Percentiles rank a stretch among this genome's conserved stretches.
Evolutionary conservation across 164 flowering plant species (phyloP).

Genomic region (Aristolochia fimbriata): DNA sequence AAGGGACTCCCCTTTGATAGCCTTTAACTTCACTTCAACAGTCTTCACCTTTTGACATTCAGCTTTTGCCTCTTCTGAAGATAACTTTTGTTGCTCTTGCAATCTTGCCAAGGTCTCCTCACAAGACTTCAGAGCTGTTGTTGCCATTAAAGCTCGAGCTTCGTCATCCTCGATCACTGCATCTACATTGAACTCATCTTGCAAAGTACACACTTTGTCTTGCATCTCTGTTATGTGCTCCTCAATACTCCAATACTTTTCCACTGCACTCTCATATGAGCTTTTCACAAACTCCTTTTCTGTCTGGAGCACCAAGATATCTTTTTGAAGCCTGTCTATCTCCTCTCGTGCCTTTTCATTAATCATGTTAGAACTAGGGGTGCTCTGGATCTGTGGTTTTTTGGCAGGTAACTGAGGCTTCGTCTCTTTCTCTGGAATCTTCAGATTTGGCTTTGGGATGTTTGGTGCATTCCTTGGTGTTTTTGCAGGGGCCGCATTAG

Average conservation of each 20-base stretch:
- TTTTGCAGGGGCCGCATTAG: no score
- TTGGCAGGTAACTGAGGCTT: no score
- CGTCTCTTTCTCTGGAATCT: conserved; percentile 4
- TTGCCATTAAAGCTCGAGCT: conserved; percentile 59
- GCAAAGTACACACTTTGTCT: conserved; percentile 34
- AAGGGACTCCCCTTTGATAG: conserved; percentile 20
- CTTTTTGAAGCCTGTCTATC: conserved; percentile 55
- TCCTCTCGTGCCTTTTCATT: conserved; percentile 32
- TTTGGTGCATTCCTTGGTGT: no score
- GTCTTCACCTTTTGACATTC: conserved; percentile 36
- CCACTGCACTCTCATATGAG: conserved; percentile 35
- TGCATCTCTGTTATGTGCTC: conserved; percentile 46
- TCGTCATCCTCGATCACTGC: conserved; percentile 57
- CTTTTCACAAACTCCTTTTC: conserved; percentile 72
- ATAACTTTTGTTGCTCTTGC: conserved; percentile 41
- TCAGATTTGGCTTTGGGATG: conserved; percentile 1
- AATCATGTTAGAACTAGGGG: conserved; percentile 23
- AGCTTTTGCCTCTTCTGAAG: conserved; percentile 28
- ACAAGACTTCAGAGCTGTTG: conserved; percentile 56
- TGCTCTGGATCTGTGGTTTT: not conserved
- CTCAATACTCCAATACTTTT: conserved; percentile 65
- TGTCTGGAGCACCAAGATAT: conserved; percentile 54
- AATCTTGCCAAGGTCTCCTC: conserved; percentile 35
- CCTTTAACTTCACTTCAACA: conserved; percentile 30
- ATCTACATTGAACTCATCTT: conserved; percentile 58